Evolutionary conservation across 345 rosid genomes (phyloP), one percentile per base, ranked within the genome.

Genomic region (Arabidopsis suecica): DNA sequence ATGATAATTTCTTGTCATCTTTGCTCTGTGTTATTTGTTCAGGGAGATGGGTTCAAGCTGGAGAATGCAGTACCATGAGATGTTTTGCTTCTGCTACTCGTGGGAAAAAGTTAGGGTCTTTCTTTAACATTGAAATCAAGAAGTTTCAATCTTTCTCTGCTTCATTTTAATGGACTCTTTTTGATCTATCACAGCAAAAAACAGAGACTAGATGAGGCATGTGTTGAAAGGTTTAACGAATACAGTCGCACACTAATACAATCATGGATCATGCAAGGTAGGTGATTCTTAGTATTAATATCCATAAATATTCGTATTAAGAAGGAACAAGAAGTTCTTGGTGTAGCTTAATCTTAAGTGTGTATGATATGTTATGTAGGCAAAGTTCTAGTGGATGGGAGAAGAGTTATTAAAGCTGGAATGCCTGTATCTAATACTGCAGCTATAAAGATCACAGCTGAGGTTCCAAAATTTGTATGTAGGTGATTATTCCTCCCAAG

Each of bases 401-500:
- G 84, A 83, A 61, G 66, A 79, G 94, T 87, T 65, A 89, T 75
- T 78, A 95, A 90, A 85, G 99, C 99, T 5, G 98, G 96, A 75
- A 88, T 90, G 56, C 90, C 90, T 23, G 84, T 95, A 44, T 86
- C 97, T 9, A 87, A 84, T 55, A 85, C 82, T 62, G 71, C 90
- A 42, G 78, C 82, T 80, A 89, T 95, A 62, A 90, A 90, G 76
- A 92, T 92, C 49, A 85, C 48, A 57, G 96, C 92, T 20, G 93
- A 89, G 84, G 70, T 89, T 79, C 99, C 98, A 3, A 95, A 92
- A 92, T 95, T 82, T 71, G 98, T 92, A 89, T 95, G 99, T 90
- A 95, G 98, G 99, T 95, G 97, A 95, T 86, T 84, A 83, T 82
- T 87, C 76, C 45, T 54, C 47, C 56, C 51, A 62, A 57, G 47